A percentile compares a stretch with the other conserved stretches of the same genome.
Conservation (phyloP, 495 filamentous ascomycete genomes). For the Durotheca rogersii region DNA sequence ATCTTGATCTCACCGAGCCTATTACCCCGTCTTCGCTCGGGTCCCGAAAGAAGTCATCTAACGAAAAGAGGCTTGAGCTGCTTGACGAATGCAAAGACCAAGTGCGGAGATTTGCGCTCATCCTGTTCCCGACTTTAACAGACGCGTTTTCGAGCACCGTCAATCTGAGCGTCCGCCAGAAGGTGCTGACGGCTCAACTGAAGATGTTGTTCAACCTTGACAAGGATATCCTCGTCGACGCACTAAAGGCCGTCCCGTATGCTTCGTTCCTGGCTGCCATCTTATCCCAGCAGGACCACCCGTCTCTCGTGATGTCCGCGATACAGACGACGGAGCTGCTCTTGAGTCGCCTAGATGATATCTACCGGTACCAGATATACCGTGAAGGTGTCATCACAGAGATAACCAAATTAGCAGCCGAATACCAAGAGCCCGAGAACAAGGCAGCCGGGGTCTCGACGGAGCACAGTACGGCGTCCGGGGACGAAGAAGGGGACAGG, state of each 20-base stretch:
- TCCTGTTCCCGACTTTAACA: constrained; percentile 94
- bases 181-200: constrained; percentile 89
- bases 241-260: constrained; percentile 88
- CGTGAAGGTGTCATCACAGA: constrained; percentile 95
- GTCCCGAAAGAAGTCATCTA: constrained; percentile 59
- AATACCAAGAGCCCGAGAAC: constrained; percentile 38
- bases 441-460: constrained; percentile 39
- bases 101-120: constrained; percentile 86
- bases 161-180: constrained; percentile 95
- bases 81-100: constrained; percentile 79
- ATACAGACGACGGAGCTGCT: constrained; percentile 87
- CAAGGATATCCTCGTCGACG: constrained; percentile 75
- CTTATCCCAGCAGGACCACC: constrained; percentile 92
- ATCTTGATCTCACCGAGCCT: constrained; percentile 36
- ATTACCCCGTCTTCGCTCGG: constrained; percentile 38
- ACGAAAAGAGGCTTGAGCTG: constrained; percentile 75
- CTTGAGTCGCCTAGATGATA: constrained; percentile 74
- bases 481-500: constrained; percentile 58
- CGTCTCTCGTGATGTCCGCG: constrained; percentile 79
- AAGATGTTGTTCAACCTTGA: constrained; percentile 99
- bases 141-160: constrained; percentile 98
- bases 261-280: constrained; percentile 97
- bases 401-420: constrained; percentile 70
- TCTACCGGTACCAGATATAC: constrained; percentile 96
- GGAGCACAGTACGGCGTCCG: constrained; percentile 51